Conservation (phyloP, 371 early-diverging fungal species). For the Quaeritorhiza haematococci region DNA sequence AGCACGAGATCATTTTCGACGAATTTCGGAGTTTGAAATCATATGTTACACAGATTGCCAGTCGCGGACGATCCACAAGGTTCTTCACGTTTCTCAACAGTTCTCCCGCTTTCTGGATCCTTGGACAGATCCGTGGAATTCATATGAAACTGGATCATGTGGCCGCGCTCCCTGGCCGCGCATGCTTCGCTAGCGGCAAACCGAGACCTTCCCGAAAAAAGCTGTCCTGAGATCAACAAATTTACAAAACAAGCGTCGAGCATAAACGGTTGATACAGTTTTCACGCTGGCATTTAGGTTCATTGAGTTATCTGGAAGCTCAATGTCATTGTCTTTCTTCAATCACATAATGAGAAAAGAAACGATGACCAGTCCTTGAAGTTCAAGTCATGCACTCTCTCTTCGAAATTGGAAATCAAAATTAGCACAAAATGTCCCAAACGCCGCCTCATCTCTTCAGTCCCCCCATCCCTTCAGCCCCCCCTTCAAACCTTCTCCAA, state of each 20-base stretch:
- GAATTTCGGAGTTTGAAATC: too few species aligned
- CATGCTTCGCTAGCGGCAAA: background rate
- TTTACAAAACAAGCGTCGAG: too few species aligned
- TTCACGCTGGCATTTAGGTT: background rate
- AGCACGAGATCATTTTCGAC: too few species aligned
- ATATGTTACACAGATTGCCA: too few species aligned
- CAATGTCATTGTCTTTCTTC: background rate
- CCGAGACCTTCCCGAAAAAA: background rate
- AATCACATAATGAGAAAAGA: background rate
- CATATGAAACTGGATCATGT: background rate
- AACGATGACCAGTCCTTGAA: background rate
- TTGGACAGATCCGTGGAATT: background rate
- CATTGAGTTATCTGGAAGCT: background rate
- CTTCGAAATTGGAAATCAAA: background rate
- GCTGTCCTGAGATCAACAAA: too few species aligned
- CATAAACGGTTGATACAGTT: background rate
- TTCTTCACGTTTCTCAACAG: background rate
- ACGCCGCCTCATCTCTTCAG: background rate
- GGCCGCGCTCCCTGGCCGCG: background rate
- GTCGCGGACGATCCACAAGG: too few species aligned
- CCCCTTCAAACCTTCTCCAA: conserved; percentile 40
- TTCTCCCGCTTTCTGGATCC: background rate
- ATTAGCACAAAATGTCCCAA: background rate
- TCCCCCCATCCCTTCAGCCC: background rate
- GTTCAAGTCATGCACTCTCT: background rate